Base-by-base conservation (phyloP, 2,329 filamentous ascomycete genomes). In the Pseudogymnoascus sp. region DNA sequence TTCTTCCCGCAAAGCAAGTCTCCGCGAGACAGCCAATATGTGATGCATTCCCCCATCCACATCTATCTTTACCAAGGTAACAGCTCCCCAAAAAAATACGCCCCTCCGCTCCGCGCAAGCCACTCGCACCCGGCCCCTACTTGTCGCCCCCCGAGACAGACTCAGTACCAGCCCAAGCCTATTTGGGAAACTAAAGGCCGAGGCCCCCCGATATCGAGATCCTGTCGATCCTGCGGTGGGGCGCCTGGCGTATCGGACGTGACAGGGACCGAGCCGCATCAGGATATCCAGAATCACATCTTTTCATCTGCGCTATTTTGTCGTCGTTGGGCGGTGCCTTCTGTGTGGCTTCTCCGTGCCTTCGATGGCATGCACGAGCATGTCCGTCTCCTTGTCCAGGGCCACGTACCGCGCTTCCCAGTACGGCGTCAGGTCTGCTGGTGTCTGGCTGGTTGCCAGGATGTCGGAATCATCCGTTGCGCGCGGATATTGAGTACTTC, bases 211-310 rank as follows among this genome's bases (percentile, higher is more conserved):
- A 50, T 50, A 50, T 50, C 43, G 25, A 50, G 43, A 50, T 50
- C 43, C 43, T 30, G 43, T 50, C 43, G 43, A 30, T 50, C 43
- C 43, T 50, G 43, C n/a, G 4, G 43, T 50, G 43, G 43, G 43
- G 43, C 43, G n/a, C 9, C 9, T 12, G 4, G n/a, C 43, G n/a
- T 25, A 50, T 50, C 43, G 9, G 25, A 50, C 1, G 43, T 50
- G 43, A 25, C 43, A 50, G 43, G 43, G 25, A 30, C 41, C 2
- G 43, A 50, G 43, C 43, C 43, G 43, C 43, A 50, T 50, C 3
- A 20, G 41, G 43, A 50, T 50, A 50, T 50, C 25, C 7, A 50
- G 43, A 18, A 50, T 30, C 4, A 8, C 43, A 30, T 30, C 43
- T 50, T 36, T 25, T 16, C 25, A 47, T 50, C 4, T 50, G 43